Base-by-base conservation (phyloP, 2,329 filamentous ascomycete genomes). In the Trichophyton verrucosum region DNA sequence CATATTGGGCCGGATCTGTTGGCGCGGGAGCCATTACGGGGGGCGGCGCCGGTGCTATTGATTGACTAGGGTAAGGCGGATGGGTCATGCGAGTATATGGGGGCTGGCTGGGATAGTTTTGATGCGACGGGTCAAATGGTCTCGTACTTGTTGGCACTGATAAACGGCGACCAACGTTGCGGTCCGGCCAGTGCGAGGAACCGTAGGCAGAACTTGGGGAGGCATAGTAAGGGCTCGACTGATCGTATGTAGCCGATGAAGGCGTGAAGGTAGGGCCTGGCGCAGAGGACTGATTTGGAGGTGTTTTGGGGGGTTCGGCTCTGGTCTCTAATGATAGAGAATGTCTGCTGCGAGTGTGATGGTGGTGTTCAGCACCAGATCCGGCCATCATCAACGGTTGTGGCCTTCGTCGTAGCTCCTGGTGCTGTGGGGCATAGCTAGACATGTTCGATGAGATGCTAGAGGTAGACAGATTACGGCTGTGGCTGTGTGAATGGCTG, bases 401-500 rank as follows among this genome's bases (percentile, higher is more conserved):
- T 4, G 91, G 91, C 27, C 89, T 82, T 62, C 87, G 83, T 57
- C 89, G 83, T 44, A 81, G 73, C 61, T 90, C 87, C 51, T 85
- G 83, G 22, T 81, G 72, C 13, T 74, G 77, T n/a, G 81, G 76
- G 64, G 82, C 85, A 62, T 86, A 86, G 57, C 79, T 85, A 1
- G 88, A 91, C 60, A 84, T 77, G 5, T 86, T 85, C 0, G 89
- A 92, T 27, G 84, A 80, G 67, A 96, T 90, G 72, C 90, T 96
- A 0, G 91, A 96, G 1, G 89, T 85, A 0, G 91, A 96, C 2
- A 96, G 76, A 72, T 96, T 96, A 61, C 85, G 78, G 67, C 86
- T 88, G 72, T 96, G 91, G 1, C 91, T 90, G 49, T 53, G 82
- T 17, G 83, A 82, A 64, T 86, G 81, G 68, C 87, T 92, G 27